Percentiles rank a stretch among this genome's conserved stretches.
phyloP scores from a whole-genome alignment of 208 protist genomes.

The Tritrichomonas foetus region DNA sequence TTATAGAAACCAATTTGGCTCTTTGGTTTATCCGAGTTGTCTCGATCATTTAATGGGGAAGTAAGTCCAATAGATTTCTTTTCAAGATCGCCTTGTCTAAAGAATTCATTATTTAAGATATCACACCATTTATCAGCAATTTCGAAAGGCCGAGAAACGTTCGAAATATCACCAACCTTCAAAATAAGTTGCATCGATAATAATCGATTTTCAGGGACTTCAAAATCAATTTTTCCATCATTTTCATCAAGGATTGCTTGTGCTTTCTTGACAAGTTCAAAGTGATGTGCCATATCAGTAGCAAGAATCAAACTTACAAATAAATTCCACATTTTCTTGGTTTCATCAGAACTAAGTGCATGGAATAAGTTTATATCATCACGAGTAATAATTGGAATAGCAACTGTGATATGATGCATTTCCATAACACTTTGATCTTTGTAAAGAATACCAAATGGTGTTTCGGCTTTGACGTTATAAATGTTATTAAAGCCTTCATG shows the following conservation, averaged over 20 bases:
- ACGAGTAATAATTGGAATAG: slow-evolving; percentile 45
- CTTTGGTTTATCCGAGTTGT: neutral
- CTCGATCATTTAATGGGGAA: neutral
- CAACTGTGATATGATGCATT: slow-evolving; percentile 57
- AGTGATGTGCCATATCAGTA: slow-evolving; percentile 61
- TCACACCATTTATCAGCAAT: too few relatives aligned
- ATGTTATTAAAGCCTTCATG: too few relatives aligned
- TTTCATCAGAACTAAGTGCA: slow-evolving; percentile 45
- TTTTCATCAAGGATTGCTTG: neutral
- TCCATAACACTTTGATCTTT: slow-evolving; percentile 64
- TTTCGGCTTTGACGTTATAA: too few relatives aligned
- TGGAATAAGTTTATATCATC: slow-evolving; percentile 51
- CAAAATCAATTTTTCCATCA: neutral
- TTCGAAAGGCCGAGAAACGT: slow-evolving; percentile 20
- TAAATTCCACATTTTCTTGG: slow-evolving; percentile 46
- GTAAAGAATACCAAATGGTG: too few relatives aligned
- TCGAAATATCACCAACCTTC: neutral
- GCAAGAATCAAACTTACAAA: slow-evolving; percentile 57
- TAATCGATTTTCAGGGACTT: neutral
- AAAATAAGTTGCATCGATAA: neutral
- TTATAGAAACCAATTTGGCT: slow-evolving; percentile 33
- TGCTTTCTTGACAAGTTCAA: slow-evolving; percentile 44
- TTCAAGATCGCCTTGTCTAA: too few relatives aligned
- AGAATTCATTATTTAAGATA: neutral
- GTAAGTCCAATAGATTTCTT: neutral